These are phyloP conservation scores for Colletotrichum phormii DNA, from an alignment of 2,329 filamentous ascomycete species.

Conservation along the genomic window DNA sequence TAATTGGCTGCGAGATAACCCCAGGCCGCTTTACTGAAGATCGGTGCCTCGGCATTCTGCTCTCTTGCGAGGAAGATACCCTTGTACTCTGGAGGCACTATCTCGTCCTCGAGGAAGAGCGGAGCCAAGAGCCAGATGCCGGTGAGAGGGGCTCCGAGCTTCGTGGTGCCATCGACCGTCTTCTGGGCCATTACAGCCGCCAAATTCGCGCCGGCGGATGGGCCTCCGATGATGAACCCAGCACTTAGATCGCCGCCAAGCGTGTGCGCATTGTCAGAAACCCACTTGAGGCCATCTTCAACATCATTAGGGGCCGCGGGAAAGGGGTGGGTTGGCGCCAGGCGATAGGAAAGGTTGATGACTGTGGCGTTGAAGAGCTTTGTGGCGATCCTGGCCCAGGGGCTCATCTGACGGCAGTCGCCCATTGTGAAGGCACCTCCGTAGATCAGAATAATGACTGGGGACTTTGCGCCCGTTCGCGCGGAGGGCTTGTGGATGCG, in stretches of 20 bases:
- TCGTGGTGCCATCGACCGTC: not conserved
- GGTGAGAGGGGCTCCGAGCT: not conserved
- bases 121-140: constrained; percentile 27
- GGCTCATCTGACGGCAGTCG: not conserved
- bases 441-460: constrained; percentile 27
- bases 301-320: constrained; percentile 55
- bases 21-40: constrained; percentile 44
- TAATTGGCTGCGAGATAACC: constrained; percentile 44
- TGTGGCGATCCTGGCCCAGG: not conserved
- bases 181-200: constrained; percentile 33
- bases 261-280: not conserved
- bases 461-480: not conserved
- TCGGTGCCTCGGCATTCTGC: constrained; percentile 53
- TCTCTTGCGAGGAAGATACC: constrained; percentile 50
- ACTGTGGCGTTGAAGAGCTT: constrained; percentile 1
- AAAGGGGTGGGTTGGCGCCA: constrained; percentile 59
- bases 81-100: constrained; percentile 50
- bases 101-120: constrained; percentile 1
- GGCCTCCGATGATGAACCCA: constrained; percentile 41
- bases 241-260: constrained; percentile 27
- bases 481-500: constrained; percentile 9
- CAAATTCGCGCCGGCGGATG: constrained; percentile 44
- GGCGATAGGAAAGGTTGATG: constrained; percentile 59
- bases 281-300: constrained; percentile 46
- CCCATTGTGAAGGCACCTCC: constrained; percentile 27